phyloP scores from a whole-genome alignment of 192 early-diverging fungal genomes.

The Backusella circina region DNA sequence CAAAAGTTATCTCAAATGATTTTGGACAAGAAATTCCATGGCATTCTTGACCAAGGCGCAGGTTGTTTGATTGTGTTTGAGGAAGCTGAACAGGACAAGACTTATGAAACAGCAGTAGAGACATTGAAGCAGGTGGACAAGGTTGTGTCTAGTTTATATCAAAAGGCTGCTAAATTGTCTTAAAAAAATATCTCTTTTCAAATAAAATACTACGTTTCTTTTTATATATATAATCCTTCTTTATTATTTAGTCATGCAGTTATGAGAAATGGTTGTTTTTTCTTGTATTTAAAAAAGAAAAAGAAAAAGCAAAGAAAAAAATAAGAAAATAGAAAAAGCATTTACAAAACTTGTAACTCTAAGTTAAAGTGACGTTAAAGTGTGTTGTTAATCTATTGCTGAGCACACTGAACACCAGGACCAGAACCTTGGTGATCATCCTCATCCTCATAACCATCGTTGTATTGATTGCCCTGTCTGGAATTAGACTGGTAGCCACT shows the following conservation, averaged over 20 bases:
- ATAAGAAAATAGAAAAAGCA: not conserved
- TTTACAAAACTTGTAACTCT: not conserved
- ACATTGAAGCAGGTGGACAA: slow-evolving; percentile 96
- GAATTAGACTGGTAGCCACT: slow-evolving; percentile 14
- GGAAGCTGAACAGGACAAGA: slow-evolving; percentile 83
- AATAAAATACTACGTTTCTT: no score
- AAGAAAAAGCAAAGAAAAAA: not conserved
- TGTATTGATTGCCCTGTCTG: not conserved
- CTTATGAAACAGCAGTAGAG: slow-evolving; percentile 88
- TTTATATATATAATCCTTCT: not conserved
- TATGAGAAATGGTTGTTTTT: slow-evolving; percentile 2
- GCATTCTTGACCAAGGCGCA: slow-evolving; percentile 96
- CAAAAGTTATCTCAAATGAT: slow-evolving; percentile 99
- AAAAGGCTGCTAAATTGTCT: slow-evolving; percentile 53
- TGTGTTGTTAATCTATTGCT: slow-evolving; percentile 20
- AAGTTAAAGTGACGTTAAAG: not conserved
- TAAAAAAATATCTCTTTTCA: no score
- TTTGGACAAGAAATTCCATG: slow-evolving; percentile 92
- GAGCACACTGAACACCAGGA: slow-evolving; percentile 36
- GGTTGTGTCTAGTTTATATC: slow-evolving; percentile 93
- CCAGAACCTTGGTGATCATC: slow-evolving; percentile 22
- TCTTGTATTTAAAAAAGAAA: not conserved
- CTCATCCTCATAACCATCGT: slow-evolving; percentile 18
- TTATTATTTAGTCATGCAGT: not conserved
- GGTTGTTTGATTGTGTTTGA: slow-evolving; percentile 96